These are phyloP conservation scores for Ceratocystis huliohia DNA, from an alignment of 2,329 filamentous ascomycete genomes.

Conservation along the genomic window DNA sequence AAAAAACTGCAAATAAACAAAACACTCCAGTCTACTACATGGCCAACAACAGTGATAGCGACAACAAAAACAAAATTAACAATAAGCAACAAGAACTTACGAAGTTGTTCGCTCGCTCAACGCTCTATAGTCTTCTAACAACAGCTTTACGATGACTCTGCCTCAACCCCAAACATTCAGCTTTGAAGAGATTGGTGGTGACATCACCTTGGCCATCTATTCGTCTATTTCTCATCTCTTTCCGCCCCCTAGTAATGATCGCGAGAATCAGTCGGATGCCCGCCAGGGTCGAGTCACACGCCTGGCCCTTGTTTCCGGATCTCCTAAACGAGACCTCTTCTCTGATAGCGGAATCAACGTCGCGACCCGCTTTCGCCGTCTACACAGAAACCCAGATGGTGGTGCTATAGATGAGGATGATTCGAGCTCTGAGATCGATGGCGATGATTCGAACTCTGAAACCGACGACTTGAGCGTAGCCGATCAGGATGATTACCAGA, in stretches of 20 bases:
- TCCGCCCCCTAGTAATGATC: not conserved
- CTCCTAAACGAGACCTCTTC: not conserved
- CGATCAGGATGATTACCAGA: not conserved
- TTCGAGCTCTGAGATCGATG: not conserved
- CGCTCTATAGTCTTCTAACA: not conserved
- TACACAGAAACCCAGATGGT: not conserved
- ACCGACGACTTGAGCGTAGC: not conserved
- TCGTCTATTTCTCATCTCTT: not conserved
- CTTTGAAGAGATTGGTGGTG: not conserved
- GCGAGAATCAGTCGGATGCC: not conserved
- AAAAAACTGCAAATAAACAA: no score
- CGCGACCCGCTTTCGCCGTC: conserved; percentile 1
- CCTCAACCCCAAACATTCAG: not conserved
- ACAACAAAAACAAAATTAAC: no score
- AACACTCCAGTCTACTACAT: no score
- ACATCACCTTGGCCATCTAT: not conserved
- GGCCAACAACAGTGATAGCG: no score
- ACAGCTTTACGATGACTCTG: not conserved
- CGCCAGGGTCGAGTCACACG: not conserved
- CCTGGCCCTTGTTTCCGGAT: not conserved
- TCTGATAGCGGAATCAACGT: not conserved
- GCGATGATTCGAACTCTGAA: not conserved
- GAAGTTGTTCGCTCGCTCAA: no score
- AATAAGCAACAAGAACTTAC: no score
- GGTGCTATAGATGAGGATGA: not conserved